phyloP scores from a whole-genome alignment of 192 early-diverging fungal genomes.

The Endogone sp. region DNA sequence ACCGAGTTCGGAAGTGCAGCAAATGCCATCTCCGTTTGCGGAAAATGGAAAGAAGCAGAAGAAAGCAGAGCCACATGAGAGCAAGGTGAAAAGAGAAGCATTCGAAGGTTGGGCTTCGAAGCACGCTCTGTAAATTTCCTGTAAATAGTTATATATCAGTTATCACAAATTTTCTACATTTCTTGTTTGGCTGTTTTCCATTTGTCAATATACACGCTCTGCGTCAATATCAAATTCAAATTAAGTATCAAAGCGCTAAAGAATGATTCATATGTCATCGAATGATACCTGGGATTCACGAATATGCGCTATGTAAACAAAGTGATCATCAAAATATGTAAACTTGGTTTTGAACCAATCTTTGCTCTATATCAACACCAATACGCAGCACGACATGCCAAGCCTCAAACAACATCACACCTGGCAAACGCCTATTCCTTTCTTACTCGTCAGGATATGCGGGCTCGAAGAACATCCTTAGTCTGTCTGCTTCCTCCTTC shows the following conservation, averaged over 20 bases:
- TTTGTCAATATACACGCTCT: neutral
- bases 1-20: neutral
- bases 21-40: neutral
- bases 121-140: neutral
- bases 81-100: neutral
- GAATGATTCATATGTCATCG: too few relatives aligned
- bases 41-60: neutral
- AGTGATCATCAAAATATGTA: too few relatives aligned
- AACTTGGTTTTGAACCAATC: too few relatives aligned
- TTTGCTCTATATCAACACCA: too few relatives aligned
- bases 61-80: neutral
- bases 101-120: neutral
- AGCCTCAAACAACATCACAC: too few relatives aligned
- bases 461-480: conserved; percentile 16
- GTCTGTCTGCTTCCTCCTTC: conserved; percentile 58
- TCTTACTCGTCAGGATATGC: neutral
- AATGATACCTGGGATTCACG: too few relatives aligned
- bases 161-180: too few relatives aligned
- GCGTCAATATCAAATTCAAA: neutral
- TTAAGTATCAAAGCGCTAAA: too few relatives aligned
- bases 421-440: too few relatives aligned
- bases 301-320: too few relatives aligned
- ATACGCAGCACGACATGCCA: neutral
- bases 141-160: neutral
- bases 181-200: too few relatives aligned